Evolutionary conservation across 2,329 filamentous ascomycete genomes (phyloP), one percentile per base, ranked within the genome.

Genomic region (Onygenales sp.): DNA sequence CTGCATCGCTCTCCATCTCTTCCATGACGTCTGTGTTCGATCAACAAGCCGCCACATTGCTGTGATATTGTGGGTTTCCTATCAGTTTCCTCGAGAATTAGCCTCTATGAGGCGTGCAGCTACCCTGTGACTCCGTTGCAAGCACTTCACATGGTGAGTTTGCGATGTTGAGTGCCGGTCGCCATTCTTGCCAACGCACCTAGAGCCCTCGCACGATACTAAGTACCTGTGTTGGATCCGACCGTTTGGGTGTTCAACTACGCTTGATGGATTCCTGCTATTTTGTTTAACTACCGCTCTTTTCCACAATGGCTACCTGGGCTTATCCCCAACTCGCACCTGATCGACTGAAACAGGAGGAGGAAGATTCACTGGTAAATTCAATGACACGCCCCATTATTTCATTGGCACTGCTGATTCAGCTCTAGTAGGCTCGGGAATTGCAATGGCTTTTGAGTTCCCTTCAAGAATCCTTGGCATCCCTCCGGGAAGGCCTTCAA

Each of bases 401-500:
- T 32, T 6, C 14, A 3, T 49, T 27, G 34, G 17, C 4, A 14
- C 17, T 9, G 21, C 47, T 49, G 36, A 49, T 14, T 33, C 31
- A 33, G 27, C 8, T 21, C 10, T 37, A 27, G 17, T 67, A 79
- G 77, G 71, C 74, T 51, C 73, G 71, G 56, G 83, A 86, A 69
- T 74, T 86, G 37, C 74, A 79, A 69, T 86, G 83, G 83, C 76
- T 86, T 33, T 73, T 86, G 17, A 67, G 71, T 14, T 77, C 81
- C 42, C 70, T 86, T 47, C 79, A 82, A 63, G 78, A 81, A 50
- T 83, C 81, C 31, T 72, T 86, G 49, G 73, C 74, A 51, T 78
- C 81, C 13, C 70, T 86, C 56, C 83, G 84, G 62, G 77, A 79
- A 58, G 88, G 89, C 55, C 81, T 97, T 2, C 84, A 93, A 67